Conservation (phyloP, 2,329 filamentous ascomycete genomes). For the Phoma sp. region DNA sequence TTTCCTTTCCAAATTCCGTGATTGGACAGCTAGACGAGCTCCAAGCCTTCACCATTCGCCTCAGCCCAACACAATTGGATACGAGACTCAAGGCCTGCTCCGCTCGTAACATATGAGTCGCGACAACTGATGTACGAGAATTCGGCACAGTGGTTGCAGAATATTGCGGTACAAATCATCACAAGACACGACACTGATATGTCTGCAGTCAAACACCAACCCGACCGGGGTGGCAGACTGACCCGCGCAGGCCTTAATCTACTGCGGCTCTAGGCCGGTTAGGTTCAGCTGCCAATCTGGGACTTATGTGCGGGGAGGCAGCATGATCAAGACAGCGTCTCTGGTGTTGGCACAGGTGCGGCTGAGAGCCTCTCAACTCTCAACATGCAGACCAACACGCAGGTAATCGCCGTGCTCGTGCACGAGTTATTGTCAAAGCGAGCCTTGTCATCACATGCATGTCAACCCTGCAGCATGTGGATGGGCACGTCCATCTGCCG, state of each 20-base stretch:
- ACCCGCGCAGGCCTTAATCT: background rate
- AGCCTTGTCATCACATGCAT: constrained; percentile 2
- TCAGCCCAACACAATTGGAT: constrained; percentile 7
- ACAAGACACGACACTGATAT: background rate
- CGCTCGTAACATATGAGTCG: background rate
- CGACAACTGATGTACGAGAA: background rate
- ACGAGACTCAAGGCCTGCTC: constrained; percentile 1
- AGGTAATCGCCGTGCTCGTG: background rate
- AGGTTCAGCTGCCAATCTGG: constrained; percentile 9
- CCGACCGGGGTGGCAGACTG: background rate
- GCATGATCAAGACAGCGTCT: constrained; percentile 1
- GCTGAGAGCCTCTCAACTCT: constrained; percentile 6
- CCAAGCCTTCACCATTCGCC: background rate
- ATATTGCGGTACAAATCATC: background rate
- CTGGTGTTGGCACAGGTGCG: constrained; percentile 3
- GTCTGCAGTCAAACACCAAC: background rate
- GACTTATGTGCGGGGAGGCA: constrained; percentile 3
- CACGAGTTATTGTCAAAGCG: background rate
- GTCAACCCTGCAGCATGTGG: constrained; percentile 1
- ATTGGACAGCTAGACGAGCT: constrained; percentile 6
- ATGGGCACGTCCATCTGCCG: constrained; percentile 1
- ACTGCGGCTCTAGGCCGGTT: background rate
- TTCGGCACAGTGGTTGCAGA: background rate
- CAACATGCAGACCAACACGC: background rate
- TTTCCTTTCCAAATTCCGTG: background rate